Conservation (phyloP, 371 early-diverging fungal genomes). For the Dichotomocladium elegans region DNA sequence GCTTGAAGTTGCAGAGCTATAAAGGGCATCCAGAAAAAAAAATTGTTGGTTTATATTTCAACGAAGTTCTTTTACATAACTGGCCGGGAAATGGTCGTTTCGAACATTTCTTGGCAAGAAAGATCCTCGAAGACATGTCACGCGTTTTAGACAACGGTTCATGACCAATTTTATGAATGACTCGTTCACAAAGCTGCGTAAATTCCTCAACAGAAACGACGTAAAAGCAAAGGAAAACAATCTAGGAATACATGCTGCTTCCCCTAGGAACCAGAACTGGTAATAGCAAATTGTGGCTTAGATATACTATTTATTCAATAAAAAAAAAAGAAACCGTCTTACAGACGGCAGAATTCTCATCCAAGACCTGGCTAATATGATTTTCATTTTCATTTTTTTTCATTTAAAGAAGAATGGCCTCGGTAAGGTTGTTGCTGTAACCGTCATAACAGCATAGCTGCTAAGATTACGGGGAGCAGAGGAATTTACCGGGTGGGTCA, state of each 20-base stretch:
- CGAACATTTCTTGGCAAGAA: not conserved
- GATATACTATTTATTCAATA: not conserved
- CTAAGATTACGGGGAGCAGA: conserved; percentile 28
- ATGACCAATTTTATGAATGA: not conserved
- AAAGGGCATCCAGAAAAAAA: no score
- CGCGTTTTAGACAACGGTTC: not conserved
- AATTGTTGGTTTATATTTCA: not conserved
- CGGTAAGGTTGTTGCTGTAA: conserved; percentile 40
- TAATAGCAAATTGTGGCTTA: not conserved
- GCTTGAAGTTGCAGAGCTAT: no score
- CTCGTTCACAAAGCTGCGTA: not conserved
- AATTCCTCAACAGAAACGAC: not conserved
- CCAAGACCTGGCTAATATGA: not conserved
- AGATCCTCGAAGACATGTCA: not conserved
- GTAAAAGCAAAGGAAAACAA: not conserved
- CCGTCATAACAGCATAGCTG: conserved; percentile 30
- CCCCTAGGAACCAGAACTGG: no score
- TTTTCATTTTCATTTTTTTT: conserved; percentile 5
- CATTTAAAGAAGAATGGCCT: conserved; percentile 13
- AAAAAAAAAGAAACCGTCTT: not conserved
- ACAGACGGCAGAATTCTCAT: not conserved
- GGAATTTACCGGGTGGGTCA: conserved; percentile 36
- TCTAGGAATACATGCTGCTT: no score
- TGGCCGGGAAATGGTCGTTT: no score
- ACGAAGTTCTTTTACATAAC: not conserved